Base-by-base conservation (phyloP, 768 basidiomycete species). In the Pleurotus eryngii region DNA sequence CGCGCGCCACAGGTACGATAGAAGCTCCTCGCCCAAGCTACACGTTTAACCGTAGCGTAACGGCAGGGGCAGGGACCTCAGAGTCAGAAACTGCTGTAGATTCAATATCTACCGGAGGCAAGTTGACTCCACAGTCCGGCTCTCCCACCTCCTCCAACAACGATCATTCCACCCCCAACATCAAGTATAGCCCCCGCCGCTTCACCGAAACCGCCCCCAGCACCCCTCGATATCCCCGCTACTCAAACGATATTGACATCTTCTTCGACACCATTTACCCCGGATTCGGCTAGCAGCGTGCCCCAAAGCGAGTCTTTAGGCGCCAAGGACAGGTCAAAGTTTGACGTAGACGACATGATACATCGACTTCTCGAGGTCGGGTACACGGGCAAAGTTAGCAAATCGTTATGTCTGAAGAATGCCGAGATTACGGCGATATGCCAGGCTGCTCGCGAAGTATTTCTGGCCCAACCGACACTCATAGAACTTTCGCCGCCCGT, bases 331-430 rank as follows among this genome's bases (percentile, higher is more conserved):
- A 86, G 80, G 72, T 75, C 77, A 58, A 85, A 81, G 68, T 79
- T 98, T 64, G 97, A 99, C 72, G 85, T 98, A 57, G 96, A 98
- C 73, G 95, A 98, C 72, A 97, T 98, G 91, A 98, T 99, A 67
- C 87, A 90, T 68, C 86, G 96, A 50, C 82, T 99, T 46, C 79
- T 99, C 62, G 95, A 98, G 64, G 94, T 97, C 5, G 97, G 96
- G 3, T 99, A 98, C 71, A 92, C 91, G 4, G 96, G 95, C 70
- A 99, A 98, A 82, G 91, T 98, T 63, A 93, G 89, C 79, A 98
- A 97, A 73, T 91, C 92, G 30, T 81, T 92, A 66, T 95, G 85
- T 76, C 80, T 99, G 59, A 99, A 98, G 81, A 98, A 97, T 70
- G 82, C 87, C 22, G 97, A 99, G 76, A 97, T 98, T 65, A 87